Evolutionary conservation across 768 basidiomycete genomes (phyloP), one percentile per base, ranked within the genome.

Genomic region (Vararia minispora): DNA sequence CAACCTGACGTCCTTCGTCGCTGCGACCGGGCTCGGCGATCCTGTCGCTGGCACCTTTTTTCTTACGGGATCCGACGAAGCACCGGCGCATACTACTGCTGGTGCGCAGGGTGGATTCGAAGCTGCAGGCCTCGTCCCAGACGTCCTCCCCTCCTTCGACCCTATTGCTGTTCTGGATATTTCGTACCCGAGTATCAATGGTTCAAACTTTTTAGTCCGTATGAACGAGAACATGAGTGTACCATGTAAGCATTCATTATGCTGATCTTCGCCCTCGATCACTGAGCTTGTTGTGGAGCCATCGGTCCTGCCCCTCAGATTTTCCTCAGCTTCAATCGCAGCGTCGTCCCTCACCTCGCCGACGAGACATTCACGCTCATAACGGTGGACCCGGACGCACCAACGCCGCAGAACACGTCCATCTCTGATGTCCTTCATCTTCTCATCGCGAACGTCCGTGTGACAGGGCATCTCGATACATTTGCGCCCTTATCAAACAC

Each of bases 351-450:
- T 21, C 5, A 18, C 4, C 5, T 37, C 5, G 36, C 8, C 1
- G 14, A 30, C 30, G 44, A 50, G 32, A 50, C 48, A 4, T 60
- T 57, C 37, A 53, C 58, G 24, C 41, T 59, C 17, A 56, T 52
- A 3, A 52, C 54, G 37, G 52, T 60, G 12, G 58, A 60, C 32
- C 57, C 53, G 1, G 58, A 60, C 42, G 58, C 57, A 0, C 58
- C 30, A 1, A 58, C 58, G 2, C 58, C 58, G 13, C 52, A 58
- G 28, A 39, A 50, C 37, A 50, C 52, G 6, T 52, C 52, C 0
- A 28, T 16, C 2, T 45, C 55, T 6, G 52, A 60, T 23, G 52
- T 60, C 32, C 46, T 55, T 17, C 57, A 60, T 39, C 47, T 58
- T 24, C 46, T 60, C 24, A 55, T 47, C 1, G 50, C 50, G 5